Base-by-base conservation (phyloP, 2,329 filamentous ascomycete genomes). In the Apiospora saccharicola region DNA sequence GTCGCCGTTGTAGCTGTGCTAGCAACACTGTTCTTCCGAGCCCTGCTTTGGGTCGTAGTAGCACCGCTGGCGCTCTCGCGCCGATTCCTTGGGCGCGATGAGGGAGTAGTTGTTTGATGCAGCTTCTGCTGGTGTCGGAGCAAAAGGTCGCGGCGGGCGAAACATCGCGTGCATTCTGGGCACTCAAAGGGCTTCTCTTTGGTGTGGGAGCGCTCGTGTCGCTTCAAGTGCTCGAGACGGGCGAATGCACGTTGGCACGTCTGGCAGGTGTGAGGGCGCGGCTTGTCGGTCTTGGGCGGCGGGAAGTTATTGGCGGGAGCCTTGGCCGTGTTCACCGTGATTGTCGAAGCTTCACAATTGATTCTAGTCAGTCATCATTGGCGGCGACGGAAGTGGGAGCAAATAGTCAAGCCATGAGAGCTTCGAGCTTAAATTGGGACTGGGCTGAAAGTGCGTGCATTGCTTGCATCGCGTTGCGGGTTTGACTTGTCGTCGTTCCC, bases 161-260 rank as follows among this genome's bases (percentile, higher is more conserved):
- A 99, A 85, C 96, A 98, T 84, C 96, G 87, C 49, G 94, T 90
- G 83, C 96, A 99, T 82, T 98, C 94, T 41, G 94, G 94, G 79
- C 96, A 99, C 83, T 98, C 95, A 78, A 99, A 99, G 0, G 96
- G 96, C 86, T 99, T 99, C 85, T 99, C 95, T 82, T 99, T 82
- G 57, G 80, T 81, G 71, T 81, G 80, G n/a, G 80, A 81, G 72
- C 96, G 91, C 85, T 98, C 96, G 83, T 99, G 96, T 74, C 96
- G 93, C 86, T 99, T 99, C 76, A 99, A 86, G 82, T 99, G 96
- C 85, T 99, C 96, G 78, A 99, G 86, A 74, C 96, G 92, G 72
- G 96, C 96, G 82, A 99, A 99, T 44, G 94, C 97, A 76, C 96
- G 92, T 79, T 92, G 90, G 83, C 96, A 99, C 68, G 95, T 98